A percentile compares a stretch with the other conserved stretches of the same genome.
phyloP scores from a whole-genome alignment of 2,329 filamentous ascomycete genomes.

The Pseudogymnoascus sp. region DNA sequence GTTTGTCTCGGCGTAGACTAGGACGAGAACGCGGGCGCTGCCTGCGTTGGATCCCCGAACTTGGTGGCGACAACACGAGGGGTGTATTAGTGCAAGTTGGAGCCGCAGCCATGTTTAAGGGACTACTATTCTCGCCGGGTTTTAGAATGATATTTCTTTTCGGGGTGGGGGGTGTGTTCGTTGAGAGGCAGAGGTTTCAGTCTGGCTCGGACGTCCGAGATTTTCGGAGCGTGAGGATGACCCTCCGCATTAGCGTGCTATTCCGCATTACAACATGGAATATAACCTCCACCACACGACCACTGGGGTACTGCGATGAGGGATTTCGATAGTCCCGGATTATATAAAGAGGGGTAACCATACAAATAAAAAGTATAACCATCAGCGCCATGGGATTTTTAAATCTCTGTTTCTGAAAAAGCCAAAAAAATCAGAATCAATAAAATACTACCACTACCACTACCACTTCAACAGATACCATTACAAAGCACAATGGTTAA shows the following conservation, averaged over 20 bases:
- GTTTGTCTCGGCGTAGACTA: slow-evolving; percentile 26
- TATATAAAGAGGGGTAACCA: neutral
- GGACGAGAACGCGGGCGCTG: slow-evolving; percentile 21
- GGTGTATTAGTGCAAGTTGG: neutral
- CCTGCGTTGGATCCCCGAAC: neutral
- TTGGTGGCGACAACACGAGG: neutral
- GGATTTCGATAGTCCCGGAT: neutral
- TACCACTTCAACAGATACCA: neutral
- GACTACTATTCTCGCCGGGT: neutral
- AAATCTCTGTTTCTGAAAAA: neutral
- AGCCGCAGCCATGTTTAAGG: neutral
- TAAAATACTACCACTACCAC: no score
- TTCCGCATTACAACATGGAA: neutral
- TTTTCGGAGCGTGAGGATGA: neutral
- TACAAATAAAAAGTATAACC: neutral
- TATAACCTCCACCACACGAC: neutral
- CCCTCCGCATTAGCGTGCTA: neutral
- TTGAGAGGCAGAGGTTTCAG: neutral
- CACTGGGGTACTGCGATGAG: neutral
- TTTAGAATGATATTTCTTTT: neutral
- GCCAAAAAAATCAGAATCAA: no score
- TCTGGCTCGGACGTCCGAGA: neutral
- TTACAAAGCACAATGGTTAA: neutral
- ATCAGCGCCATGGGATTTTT: neutral
- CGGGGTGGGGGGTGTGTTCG: neutral